Evolutionary conservation across 1,284 basidiomycete genomes (phyloP).

Genomic region (Vanrija sp.): DNA sequence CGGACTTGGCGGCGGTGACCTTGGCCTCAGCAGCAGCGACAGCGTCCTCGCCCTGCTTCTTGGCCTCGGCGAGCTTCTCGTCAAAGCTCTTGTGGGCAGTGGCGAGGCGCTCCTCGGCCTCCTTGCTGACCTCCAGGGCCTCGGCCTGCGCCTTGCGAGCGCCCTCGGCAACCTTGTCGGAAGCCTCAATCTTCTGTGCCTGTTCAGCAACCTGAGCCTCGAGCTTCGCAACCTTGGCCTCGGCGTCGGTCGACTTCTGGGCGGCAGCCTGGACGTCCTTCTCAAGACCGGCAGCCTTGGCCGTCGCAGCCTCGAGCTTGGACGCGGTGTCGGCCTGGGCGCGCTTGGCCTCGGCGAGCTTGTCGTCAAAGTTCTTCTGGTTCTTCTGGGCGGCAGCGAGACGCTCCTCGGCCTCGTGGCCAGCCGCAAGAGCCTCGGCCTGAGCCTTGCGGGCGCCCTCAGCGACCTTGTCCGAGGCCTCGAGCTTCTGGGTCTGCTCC

Average conservation of each 20-base stretch:
- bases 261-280: constrained; percentile 8
- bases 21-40: constrained; percentile 11
- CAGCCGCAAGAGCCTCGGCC: no score
- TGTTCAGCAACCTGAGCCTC: background rate
- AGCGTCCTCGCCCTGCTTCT: no score
- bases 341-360: background rate
- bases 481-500: constrained; percentile 14
- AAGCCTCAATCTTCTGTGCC: background rate
- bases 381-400: no score
- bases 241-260: background rate
- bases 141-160: background rate
- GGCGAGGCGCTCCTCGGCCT: no score
- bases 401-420: no score
- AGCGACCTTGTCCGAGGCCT: constrained; percentile 2
- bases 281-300: constrained; percentile 17
- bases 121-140: no score
- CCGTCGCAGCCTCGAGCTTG: constrained; percentile 7
- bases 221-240: background rate
- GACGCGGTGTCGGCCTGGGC: background rate
- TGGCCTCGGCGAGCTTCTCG: background rate
- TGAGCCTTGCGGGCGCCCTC: constrained; percentile 11
- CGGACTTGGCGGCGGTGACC: constrained; percentile 6
- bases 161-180: constrained; percentile 7
- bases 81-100: background rate
- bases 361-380: background rate